Evolutionary conservation across 2,329 filamentous ascomycete species (phyloP).

Genomic region (Colletotrichum euphorbiae): DNA sequence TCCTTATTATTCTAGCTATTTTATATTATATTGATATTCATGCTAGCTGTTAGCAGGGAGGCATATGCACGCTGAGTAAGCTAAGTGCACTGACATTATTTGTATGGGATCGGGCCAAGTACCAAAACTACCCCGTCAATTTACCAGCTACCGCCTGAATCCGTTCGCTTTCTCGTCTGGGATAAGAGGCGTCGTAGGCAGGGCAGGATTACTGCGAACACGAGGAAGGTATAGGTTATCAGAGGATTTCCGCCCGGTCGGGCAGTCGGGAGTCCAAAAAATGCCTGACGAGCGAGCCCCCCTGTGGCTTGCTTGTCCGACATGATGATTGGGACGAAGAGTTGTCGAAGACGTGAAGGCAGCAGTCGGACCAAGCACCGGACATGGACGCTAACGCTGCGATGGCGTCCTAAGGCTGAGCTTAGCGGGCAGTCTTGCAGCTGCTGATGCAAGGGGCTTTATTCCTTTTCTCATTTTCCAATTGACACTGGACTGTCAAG

Average conservation of each 20-base stretch:
- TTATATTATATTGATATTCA: too few species aligned
- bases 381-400: background rate
- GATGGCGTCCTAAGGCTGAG: slow-evolving; percentile 39
- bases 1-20: too few species aligned
- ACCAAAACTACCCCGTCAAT: too few species aligned
- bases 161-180: background rate
- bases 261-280: background rate
- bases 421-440: slow-evolving; percentile 1
- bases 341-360: background rate
- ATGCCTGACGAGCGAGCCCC: background rate
- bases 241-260: background rate
- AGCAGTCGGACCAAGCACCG: slow-evolving; percentile 3
- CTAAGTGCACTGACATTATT: too few species aligned
- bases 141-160: too few species aligned
- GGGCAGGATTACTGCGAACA: too few species aligned
- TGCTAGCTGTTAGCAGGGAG: too few species aligned
- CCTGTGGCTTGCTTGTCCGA: slow-evolving; percentile 11
- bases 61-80: too few species aligned
- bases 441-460: slow-evolving; percentile 16
- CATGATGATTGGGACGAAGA: background rate
- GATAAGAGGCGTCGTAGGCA: background rate
- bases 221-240: background rate
- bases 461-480: background rate
- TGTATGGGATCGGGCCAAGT: too few species aligned
- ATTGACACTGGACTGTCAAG: background rate